Base-by-base conservation (phyloP, 495 filamentous ascomycete genomes). In the Penicillium bialowiezense region DNA sequence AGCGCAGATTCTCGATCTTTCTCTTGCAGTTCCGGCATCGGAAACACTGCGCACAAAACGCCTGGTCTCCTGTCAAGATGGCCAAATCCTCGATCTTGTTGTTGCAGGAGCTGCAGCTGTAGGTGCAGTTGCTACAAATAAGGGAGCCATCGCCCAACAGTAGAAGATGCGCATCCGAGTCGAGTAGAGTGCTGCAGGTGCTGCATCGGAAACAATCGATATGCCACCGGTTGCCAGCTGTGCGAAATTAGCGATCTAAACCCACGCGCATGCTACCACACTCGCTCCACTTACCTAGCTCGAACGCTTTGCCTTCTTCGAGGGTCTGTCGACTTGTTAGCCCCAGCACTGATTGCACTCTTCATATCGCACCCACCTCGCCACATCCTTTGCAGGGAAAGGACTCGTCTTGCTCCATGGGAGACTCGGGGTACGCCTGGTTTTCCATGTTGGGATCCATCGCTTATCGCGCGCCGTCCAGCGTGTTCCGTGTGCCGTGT, bases 201-300 rank as follows among this genome's bases (percentile, higher is more conserved):
- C 96, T 96, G 77, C 95, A 99, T 60, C 92, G 87, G 69, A 99
- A 99, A 76, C 95, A 99, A 69, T 97, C 89, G 62, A 99, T 91
- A 78, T 98, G 93, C 93, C 93, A 98, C 80, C 93, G 84, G 65
- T 96, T 96, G 48, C 93, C 92, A 65, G 93, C 93, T 97, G 62
- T 18, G 31, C 41, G 40, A 41, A 15, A 50, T 63, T 60, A 64
- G 59, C 35, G 28, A 50, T 23, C 33, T 51, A 26, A 8, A 36
- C 35, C 29, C 12, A 7, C 13, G 45, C 43, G 56, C 38, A 35
- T 26, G 3, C 50, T n/a, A 18, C 8, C 24, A 13, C 24, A 36
- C 12, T 35, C 8, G 33, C 47, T 36, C 37, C 52, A 80, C 88
- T 59, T 84, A 97, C 92, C 90, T 41, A 98, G 78, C 72, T 98